Conservation (phyloP, 345 rosid genomes). For the Combretum micranthum region DNA sequence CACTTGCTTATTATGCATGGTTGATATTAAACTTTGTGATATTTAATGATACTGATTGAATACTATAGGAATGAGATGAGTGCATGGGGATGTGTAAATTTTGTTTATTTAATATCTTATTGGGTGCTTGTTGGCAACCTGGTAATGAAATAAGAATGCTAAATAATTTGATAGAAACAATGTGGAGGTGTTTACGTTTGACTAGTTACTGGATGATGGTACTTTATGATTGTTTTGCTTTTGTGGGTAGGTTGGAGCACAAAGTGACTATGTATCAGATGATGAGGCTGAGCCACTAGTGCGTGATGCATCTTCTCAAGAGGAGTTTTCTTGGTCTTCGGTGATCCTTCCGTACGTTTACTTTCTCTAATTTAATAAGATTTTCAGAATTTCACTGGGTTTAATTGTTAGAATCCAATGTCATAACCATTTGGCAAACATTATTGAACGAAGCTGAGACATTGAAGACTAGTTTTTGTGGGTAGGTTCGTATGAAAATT, state of each 20-base stretch:
- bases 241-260: slow-evolving; percentile 36
- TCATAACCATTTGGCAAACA: background rate
- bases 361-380: slow-evolving; percentile 5
- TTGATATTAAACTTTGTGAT: too few species aligned
- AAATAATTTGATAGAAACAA: background rate
- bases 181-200: background rate
- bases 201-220: background rate
- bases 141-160: too few species aligned
- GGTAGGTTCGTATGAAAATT: too few species aligned
- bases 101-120: too few species aligned
- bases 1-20: too few species aligned
- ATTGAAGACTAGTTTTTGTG: too few species aligned
- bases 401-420: background rate
- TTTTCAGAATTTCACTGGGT: background rate
- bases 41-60: too few species aligned
- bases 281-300: slow-evolving; percentile 38
- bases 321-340: slow-evolving; percentile 78
- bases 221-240: slow-evolving; percentile 7
- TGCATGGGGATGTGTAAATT: too few species aligned
- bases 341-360: slow-evolving; percentile 76
- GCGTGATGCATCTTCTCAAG: slow-evolving; percentile 38
- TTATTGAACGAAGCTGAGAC: too few species aligned
- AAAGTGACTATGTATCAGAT: slow-evolving; percentile 40
- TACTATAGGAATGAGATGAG: too few species aligned
- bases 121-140: too few species aligned